Base-by-base conservation (phyloP, 148 eudicot species). In the Oxyria digyna region DNA sequence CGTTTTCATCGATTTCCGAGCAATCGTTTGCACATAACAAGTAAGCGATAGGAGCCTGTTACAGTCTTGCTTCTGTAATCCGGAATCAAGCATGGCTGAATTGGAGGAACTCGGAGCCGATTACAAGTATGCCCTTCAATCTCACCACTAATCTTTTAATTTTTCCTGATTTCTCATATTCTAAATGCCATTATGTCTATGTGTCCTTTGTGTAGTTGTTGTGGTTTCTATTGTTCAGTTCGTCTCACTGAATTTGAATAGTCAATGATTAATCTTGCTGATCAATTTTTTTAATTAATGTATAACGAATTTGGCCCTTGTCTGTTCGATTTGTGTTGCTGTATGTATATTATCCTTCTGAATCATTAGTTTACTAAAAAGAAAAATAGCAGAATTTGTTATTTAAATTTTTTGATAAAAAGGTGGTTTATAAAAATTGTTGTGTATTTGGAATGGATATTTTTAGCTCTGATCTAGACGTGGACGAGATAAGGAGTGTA, bases 401-500 rank as follows among this genome's bases (percentile, higher is more conserved):
- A 59, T 59, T 29, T 59, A 59, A 2, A 6, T n/a, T n/a, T n/a
- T n/a, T n/a, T n/a, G 10, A 20, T 4, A 31, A 59, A 12, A 13
- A 0, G 35, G 14, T 2, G 8, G 10, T 29, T 1, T 29, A 23
- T 54, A 54, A 27, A 35, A n/a, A 45, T 5, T 31, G 4, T 14
- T 15, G 20, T 59, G 65, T 59, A 18, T 59, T 38, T 59, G 65
- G n/a, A n/a, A n/a, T n/a, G n/a, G 10, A 48, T 69, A 65, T 20
- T 49, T 74, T 42, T 77, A 86, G 87, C 69, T 93, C 88, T 77
- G 98, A 93, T 70, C 57, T 93, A 6, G 98, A 93, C 70, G 83
- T 85, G 40, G 96, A 93, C 74, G 97, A 89, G 48, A 70, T 92
- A 48, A 81, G 89, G 80, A 72, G 84, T 45, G 90, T 78, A 38